Base-by-base conservation (phyloP, 306 rosid species). In the Rosa rugosa region DNA sequence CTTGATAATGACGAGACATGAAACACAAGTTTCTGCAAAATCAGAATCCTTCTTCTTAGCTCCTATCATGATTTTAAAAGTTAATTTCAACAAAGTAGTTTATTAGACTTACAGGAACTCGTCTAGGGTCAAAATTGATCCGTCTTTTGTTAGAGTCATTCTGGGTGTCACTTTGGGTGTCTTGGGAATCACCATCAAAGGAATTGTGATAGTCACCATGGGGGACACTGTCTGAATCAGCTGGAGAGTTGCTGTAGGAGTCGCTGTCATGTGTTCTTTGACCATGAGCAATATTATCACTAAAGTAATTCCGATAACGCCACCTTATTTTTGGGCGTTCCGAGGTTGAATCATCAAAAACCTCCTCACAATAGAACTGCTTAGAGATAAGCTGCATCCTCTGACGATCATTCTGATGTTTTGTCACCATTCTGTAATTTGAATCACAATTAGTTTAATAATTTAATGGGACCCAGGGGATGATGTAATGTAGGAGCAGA, bases 271-370 rank as follows among this genome's bases (percentile, higher is more conserved):
- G 73, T 23, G 77, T 65, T 68, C 76, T 83, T 66, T 83, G 89
- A 85, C 75, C 88, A 83, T 62, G 75, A 71, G 34, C 74, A 79
- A 44, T 82, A 76, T 75, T 75, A 67, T 94, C 97, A 10, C 88
- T 82, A 81, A 38, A 95, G 80, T 81, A 88, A 85, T 88, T 91
- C 64, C 98, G 95, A 76, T 87, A 86, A 51, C 98, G 91, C 98
- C 93, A 95, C 81, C 89, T 83, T 77, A 86, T 31, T 66, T 86
- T 91, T 38, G 97, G 88, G 54, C 38, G 83, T 78, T 86, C 89
- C 54, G 88, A 80, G 73, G 85, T 79, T 18, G 95, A 81, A 85
- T 95, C 99, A 72, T 92, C 94, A 81, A 75, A 93, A 81, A 90
- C 87, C 57, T 72, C 82, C 87, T 95, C 99, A 0, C 77, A 75